Evolutionary conservation across 2,329 filamentous ascomycete species (phyloP).

Genomic region (Ramularia endophylla): DNA sequence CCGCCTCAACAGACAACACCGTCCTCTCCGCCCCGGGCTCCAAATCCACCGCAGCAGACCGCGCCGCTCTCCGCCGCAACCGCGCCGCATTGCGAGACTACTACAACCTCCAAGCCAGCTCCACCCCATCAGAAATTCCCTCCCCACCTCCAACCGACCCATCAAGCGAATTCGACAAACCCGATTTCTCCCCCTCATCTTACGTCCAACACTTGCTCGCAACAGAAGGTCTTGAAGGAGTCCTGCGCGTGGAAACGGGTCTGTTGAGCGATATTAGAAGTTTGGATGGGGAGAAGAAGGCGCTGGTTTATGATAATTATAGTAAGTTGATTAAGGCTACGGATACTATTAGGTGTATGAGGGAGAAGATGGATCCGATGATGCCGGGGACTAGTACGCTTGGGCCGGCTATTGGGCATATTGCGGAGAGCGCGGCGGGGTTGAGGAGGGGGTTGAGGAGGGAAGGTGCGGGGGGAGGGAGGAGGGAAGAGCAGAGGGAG

Average conservation of each 20-base stretch:
- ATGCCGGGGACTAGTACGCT: conserved; percentile 68
- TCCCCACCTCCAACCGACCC: conserved; percentile 47
- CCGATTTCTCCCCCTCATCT: conserved; percentile 64
- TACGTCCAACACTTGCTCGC: conserved; percentile 59
- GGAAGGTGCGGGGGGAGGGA: conserved; percentile 34
- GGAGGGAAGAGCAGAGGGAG: conserved; percentile 42
- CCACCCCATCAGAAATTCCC: conserved; percentile 34
- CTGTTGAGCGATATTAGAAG: conserved; percentile 74
- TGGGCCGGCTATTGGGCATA: conserved; percentile 66
- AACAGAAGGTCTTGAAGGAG: conserved; percentile 59
- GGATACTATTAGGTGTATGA: conserved; percentile 89
- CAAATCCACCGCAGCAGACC: conserved; percentile 26
- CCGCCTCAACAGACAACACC: conserved; percentile 57
- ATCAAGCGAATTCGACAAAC: conserved; percentile 65
- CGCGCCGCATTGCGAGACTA: conserved; percentile 87
- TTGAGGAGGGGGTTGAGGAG: conserved; percentile 31
- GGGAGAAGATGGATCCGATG: conserved; percentile 72
- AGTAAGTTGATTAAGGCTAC: conserved; percentile 95
- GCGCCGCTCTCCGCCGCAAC: conserved; percentile 57
- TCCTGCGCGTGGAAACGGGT: conserved; percentile 64
- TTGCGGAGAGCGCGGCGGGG: conserved; percentile 55
- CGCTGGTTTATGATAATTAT: conserved; percentile 97
- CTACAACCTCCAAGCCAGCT: conserved; percentile 66
- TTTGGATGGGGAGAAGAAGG: conserved; percentile 92
- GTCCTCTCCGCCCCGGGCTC: conserved; percentile 25